These are phyloP conservation scores for Penicillium paradoxum DNA, from an alignment of 495 filamentous ascomycete genomes.

Conservation along the genomic window DNA sequence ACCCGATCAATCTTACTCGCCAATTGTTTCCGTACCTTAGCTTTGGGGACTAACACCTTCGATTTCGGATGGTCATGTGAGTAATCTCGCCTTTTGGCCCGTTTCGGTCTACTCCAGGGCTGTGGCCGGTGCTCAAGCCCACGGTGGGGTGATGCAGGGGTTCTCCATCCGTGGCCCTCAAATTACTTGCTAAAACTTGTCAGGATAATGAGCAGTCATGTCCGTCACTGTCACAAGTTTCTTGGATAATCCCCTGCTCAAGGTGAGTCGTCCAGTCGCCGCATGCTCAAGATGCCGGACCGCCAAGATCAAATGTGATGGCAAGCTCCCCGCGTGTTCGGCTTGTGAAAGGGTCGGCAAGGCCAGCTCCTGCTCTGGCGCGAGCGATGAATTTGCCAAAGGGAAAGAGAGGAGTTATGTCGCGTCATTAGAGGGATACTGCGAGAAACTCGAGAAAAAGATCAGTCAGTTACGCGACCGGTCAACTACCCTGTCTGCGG, in stretches of 20 bases:
- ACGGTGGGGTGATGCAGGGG: conserved; percentile 1
- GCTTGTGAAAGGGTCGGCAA: conserved; percentile 84
- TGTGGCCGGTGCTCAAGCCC: neutral
- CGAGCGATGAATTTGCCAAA: conserved; percentile 87
- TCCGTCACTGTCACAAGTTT: conserved; percentile 32
- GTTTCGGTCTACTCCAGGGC: neutral
- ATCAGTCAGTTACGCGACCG: conserved; percentile 53
- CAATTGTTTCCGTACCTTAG: too few relatives aligned
- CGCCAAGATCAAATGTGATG: conserved; percentile 95
- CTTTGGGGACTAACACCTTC: too few relatives aligned
- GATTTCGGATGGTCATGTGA: conserved; percentile 10
- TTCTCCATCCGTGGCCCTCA: neutral
- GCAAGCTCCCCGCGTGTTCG: conserved; percentile 87
- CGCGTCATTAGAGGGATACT: conserved; percentile 79
- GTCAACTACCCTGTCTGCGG: conserved; percentile 55
- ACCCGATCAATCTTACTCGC: too few relatives aligned
- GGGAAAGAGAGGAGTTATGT: conserved; percentile 96
- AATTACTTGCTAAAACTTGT: neutral
- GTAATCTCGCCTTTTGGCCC: neutral
- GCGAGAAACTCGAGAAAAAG: conserved; percentile 77
- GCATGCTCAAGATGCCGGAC: conserved; percentile 88
- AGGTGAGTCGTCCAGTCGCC: conserved; percentile 86
- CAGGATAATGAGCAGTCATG: conserved; percentile 18
- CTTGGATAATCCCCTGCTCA: conserved; percentile 71
- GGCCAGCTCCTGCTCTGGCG: conserved; percentile 78